Conservation (phyloP, 2,329 filamentous ascomycete species). For the Stemphylium beticola region DNA sequence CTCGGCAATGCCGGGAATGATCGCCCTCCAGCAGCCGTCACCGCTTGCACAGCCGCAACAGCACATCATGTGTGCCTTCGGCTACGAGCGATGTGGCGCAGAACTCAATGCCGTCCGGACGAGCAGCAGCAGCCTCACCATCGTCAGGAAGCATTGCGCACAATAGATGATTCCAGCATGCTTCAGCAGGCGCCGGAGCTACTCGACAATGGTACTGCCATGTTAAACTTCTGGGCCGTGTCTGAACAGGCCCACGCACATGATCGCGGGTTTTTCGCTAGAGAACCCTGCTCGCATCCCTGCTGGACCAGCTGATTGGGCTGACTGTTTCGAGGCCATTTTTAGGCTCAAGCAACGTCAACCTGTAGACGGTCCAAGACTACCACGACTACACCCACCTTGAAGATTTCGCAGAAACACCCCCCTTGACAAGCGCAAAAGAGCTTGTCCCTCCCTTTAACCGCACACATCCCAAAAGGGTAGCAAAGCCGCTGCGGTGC, state of each 20-base stretch:
- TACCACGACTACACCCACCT: conserved; percentile 40
- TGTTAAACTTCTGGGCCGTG: conserved; percentile 33
- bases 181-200: conserved; percentile 47
- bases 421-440: conserved; percentile 30
- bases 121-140: conserved; percentile 10
- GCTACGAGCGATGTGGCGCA: conserved; percentile 26
- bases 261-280: conserved; percentile 32
- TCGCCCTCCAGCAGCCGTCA: conserved; percentile 20
- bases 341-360: conserved; percentile 47
- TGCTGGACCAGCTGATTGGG: conserved; percentile 44
- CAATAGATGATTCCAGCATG: conserved; percentile 23
- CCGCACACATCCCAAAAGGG: conserved; percentile 37
- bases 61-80: conserved; percentile 14
- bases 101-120: not conserved
- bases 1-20: conserved; percentile 37
- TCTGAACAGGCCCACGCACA: conserved; percentile 36
- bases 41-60: conserved; percentile 35
- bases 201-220: conserved; percentile 35
- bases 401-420: conserved; percentile 30
- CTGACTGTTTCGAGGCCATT: conserved; percentile 39
- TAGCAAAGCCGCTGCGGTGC: conserved; percentile 41
- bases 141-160: conserved; percentile 19
- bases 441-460: conserved; percentile 25
- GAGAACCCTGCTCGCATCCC: conserved; percentile 39
- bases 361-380: conserved; percentile 48